A percentile compares a stretch with the other conserved stretches of the same genome.
Evolutionary conservation across 345 rosid species (phyloP).

Genomic region (Citrus mangshanensis): DNA sequence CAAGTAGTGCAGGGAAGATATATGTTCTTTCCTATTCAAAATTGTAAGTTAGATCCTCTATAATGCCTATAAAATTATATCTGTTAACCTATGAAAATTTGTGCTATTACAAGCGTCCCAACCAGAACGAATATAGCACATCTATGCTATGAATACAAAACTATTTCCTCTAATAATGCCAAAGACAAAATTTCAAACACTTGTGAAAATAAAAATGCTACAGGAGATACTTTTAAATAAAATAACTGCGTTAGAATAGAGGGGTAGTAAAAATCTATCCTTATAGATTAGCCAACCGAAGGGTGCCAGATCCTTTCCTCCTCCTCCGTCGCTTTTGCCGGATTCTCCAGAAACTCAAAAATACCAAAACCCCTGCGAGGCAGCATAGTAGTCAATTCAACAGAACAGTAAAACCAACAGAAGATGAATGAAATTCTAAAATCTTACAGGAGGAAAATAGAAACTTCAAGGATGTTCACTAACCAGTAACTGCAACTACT

Average conservation of each 20-base stretch:
- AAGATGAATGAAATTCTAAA: neutral
- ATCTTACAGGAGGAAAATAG: neutral
- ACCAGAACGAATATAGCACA: slow-evolving; percentile 4
- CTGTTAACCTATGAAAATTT: slow-evolving; percentile 14
- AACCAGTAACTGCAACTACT: slow-evolving; percentile 63
- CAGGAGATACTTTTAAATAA: slow-evolving; percentile 3
- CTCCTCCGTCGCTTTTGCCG: slow-evolving; percentile 69
- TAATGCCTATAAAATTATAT: neutral
- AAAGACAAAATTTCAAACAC: neutral
- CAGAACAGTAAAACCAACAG: neutral
- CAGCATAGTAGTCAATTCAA: slow-evolving; percentile 11
- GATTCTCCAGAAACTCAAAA: slow-evolving; percentile 75
- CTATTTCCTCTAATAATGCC: slow-evolving; percentile 11
- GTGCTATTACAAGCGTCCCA: slow-evolving; percentile 22
- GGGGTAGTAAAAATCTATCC: neutral
- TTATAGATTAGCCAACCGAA: slow-evolving; percentile 45
- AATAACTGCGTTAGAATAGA: neutral
- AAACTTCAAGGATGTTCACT: slow-evolving; percentile 16
- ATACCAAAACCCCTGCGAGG: slow-evolving; percentile 53
- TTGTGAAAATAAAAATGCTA: slow-evolving; percentile 1
- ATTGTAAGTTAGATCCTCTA: neutral
- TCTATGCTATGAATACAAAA: slow-evolving; percentile 9
- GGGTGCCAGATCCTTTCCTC: slow-evolving; percentile 59
- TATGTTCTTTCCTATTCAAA: neutral
- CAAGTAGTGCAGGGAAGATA: neutral